Conservation (phyloP, 2,329 filamentous ascomycete species). For the Microdochium nivale region DNA sequence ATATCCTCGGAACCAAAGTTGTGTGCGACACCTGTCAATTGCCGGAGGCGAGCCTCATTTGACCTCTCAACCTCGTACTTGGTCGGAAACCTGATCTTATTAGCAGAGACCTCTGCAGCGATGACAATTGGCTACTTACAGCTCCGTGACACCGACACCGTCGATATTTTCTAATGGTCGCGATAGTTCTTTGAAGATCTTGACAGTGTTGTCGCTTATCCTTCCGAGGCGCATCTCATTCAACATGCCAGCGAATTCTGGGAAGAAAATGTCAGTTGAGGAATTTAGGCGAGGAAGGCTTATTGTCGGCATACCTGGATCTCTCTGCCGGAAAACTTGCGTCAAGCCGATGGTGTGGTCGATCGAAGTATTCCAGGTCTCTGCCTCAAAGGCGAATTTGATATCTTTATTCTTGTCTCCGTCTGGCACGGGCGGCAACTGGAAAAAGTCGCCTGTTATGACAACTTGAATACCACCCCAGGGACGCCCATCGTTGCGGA, state of each 20-base stretch:
- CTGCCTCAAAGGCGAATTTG: constrained; percentile 89
- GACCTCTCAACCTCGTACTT: constrained; percentile 82
- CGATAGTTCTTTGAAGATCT: constrained; percentile 64
- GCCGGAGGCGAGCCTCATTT: constrained; percentile 65
- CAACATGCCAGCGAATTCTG: constrained; percentile 84
- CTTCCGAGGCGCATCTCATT: constrained; percentile 94
- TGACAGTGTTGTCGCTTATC: constrained; percentile 67
- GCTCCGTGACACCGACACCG: constrained; percentile 72
- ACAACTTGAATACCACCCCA: constrained; percentile 96
- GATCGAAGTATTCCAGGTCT: constrained; percentile 85
- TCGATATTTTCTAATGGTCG: constrained; percentile 67
- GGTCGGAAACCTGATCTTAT: constrained; percentile 63
- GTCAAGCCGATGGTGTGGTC: constrained; percentile 93
- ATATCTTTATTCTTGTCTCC: constrained; percentile 51
- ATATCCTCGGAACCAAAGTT: constrained; percentile 68
- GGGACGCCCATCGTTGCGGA: constrained; percentile 83
- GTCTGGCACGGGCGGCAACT: constrained; percentile 88
- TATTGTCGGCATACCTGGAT: constrained; percentile 44
- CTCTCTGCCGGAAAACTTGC: constrained; percentile 92
- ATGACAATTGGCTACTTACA: constrained; percentile 37
- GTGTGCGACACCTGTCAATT: constrained; percentile 58
- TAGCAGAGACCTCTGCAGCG: constrained; percentile 1
- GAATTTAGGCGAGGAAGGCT: neutral
- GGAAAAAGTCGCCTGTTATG: constrained; percentile 96
- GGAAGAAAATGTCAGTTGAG: constrained; percentile 9